These are phyloP conservation scores for Endoconidiophora laricicola DNA, from an alignment of 2,329 filamentous ascomycete genomes.

Conservation along the genomic window DNA sequence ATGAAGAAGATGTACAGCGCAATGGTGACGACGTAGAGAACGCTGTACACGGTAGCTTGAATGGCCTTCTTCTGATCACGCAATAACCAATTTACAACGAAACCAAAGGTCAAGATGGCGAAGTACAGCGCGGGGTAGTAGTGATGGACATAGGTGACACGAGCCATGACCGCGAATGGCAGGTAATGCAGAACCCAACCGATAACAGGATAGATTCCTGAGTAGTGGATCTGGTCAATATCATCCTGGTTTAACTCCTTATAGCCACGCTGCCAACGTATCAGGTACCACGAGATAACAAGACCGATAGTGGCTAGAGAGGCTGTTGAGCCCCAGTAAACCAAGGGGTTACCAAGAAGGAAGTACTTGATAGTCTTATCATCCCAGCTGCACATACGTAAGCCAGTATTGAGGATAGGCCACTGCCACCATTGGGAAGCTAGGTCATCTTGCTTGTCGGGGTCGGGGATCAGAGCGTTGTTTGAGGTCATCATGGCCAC, in stretches of 20 bases:
- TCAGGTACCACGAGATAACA: conserved; percentile 64
- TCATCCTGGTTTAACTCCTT: conserved; percentile 62
- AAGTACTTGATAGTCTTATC: conserved; percentile 95
- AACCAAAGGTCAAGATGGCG: conserved; percentile 77
- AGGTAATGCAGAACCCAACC: conserved; percentile 96
- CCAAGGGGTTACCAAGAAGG: conserved; percentile 85
- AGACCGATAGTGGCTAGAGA: conserved; percentile 57
- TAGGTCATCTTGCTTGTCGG: conserved; percentile 96
- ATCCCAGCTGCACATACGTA: conserved; percentile 98
- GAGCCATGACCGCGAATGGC: conserved; percentile 92
- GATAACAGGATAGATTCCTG: conserved; percentile 75
- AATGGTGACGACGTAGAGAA: conserved; percentile 58
- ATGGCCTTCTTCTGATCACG: conserved; percentile 46
- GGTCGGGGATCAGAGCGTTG: conserved; percentile 92
- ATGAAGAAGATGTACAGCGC: conserved; percentile 81
- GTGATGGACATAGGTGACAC: conserved; percentile 97
- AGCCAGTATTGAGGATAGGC: conserved; percentile 85
- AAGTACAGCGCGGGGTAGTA: conserved; percentile 99
- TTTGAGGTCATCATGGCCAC: conserved; percentile 99
- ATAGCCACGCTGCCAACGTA: conserved; percentile 94
- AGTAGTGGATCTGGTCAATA: conserved; percentile 88
- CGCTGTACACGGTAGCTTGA: conserved; percentile 52
- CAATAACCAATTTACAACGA: conserved; percentile 72
- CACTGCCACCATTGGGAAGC: conserved; percentile 97
- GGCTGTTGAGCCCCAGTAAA: conserved; percentile 88